These are phyloP conservation scores for Podaxis sp. DNA, from an alignment of 768 basidiomycete genomes.

Conservation along the genomic window DNA sequence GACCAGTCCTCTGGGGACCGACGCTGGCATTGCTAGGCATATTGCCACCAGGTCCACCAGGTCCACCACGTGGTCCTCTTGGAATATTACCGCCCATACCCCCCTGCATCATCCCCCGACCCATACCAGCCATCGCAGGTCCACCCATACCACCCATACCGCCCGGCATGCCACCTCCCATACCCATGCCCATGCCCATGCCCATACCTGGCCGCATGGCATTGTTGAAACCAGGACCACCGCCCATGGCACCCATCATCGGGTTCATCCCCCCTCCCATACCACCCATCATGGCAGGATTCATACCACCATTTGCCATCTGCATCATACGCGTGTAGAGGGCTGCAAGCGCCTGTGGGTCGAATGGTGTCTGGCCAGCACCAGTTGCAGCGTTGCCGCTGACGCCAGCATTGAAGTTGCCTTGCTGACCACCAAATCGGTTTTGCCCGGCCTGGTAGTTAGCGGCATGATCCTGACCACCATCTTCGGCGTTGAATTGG, in stretches of 20 bases:
- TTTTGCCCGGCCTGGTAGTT: slow-evolving; percentile 13
- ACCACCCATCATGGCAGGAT: slow-evolving; percentile 62
- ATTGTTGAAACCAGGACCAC: slow-evolving; percentile 32
- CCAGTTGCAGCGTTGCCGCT: slow-evolving; percentile 25
- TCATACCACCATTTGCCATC: slow-evolving; percentile 60
- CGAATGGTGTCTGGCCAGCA: slow-evolving; percentile 67
- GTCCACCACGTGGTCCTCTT: slow-evolving; percentile 36
- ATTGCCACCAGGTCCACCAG: slow-evolving; percentile 38
- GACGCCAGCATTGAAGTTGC: slow-evolving; percentile 34
- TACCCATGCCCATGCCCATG: slow-evolving; percentile 40
- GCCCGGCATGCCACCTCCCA: slow-evolving; percentile 40
- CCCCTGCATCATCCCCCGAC: slow-evolving; percentile 29
- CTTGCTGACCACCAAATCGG: slow-evolving; percentile 31
- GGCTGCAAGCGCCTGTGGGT: slow-evolving; percentile 88
- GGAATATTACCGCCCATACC: slow-evolving; percentile 40
- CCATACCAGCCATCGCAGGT: slow-evolving; percentile 21
- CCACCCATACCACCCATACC: slow-evolving; percentile 36
- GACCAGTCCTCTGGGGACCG: slow-evolving; percentile 71
- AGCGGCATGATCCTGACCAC: slow-evolving; percentile 17
- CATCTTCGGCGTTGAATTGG: slow-evolving; percentile 47
- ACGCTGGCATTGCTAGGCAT: slow-evolving; percentile 52
- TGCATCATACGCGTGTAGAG: slow-evolving; percentile 97
- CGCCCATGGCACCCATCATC: slow-evolving; percentile 39
- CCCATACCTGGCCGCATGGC: slow-evolving; percentile 34
- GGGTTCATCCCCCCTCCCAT: slow-evolving; percentile 41